These are phyloP conservation scores for Malassezia cuniculi DNA, from an alignment of 1,284 basidiomycete species.

Conservation along the genomic window DNA sequence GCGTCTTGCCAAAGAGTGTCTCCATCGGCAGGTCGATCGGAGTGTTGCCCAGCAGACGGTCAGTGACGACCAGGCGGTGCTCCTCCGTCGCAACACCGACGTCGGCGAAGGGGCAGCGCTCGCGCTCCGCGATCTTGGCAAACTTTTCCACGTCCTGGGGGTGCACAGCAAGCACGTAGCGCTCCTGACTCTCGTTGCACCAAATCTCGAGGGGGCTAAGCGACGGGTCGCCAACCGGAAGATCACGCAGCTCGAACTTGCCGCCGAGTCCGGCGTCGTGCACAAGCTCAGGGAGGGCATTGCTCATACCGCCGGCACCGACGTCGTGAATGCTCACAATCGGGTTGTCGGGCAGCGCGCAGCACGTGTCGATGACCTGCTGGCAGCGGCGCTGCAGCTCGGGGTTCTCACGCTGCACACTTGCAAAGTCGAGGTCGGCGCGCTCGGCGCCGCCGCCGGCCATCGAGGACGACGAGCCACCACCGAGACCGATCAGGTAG, in stretches of 20 bases:
- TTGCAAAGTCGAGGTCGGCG: constrained; percentile 91
- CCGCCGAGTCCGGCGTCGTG: constrained; percentile 86
- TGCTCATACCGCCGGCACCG: constrained; percentile 88
- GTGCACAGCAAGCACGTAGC: constrained; percentile 67
- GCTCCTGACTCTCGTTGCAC: constrained; percentile 98
- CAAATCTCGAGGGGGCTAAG: constrained; percentile 99
- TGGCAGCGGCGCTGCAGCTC: constrained; percentile 97
- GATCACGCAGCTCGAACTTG: constrained; percentile 83
- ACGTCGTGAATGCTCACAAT: constrained; percentile 97
- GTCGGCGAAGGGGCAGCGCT: constrained; percentile 81
- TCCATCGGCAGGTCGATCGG: constrained; percentile 86
- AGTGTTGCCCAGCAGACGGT: constrained; percentile 64
- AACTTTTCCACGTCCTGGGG: constrained; percentile 49
- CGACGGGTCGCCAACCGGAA: constrained; percentile 75
- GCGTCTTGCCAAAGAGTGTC: constrained; percentile 89
- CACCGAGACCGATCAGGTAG: constrained; percentile 88
- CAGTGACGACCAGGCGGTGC: constrained; percentile 68
- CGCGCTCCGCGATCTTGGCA: constrained; percentile 65
- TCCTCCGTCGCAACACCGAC: constrained; percentile 75
- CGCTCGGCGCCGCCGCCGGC: constrained; percentile 55
- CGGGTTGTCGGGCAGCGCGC: constrained; percentile 50
- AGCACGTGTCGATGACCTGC: constrained; percentile 76
- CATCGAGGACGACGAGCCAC: constrained; percentile 84
- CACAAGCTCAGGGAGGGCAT: constrained; percentile 90
- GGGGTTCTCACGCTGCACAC: constrained; percentile 91